A percentile compares a stretch with the other conserved stretches of the same genome.
phyloP scores from a whole-genome alignment of 108 stramenopile species.

The Bacterosira constricta region DNA sequence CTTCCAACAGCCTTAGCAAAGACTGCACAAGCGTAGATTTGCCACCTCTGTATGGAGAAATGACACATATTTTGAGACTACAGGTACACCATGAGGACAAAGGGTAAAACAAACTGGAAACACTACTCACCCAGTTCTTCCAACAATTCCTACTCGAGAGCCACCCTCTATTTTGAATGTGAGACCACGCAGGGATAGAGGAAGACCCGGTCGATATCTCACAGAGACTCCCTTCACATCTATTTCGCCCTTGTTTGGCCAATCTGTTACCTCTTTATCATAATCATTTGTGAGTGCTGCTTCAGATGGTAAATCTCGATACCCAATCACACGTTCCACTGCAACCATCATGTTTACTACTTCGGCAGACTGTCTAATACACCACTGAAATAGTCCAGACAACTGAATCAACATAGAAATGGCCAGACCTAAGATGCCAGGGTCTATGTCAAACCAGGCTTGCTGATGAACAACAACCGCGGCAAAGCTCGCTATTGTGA shows the following conservation, averaged over 20 bases:
- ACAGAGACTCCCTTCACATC: constrained; percentile 62
- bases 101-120: neutral
- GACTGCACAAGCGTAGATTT: constrained; percentile 78
- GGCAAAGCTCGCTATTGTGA: constrained; percentile 71
- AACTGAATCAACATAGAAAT: constrained; percentile 75
- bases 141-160: constrained; percentile 78
- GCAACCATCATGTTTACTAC: constrained; percentile 93
- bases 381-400: constrained; percentile 76
- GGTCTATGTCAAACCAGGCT: constrained; percentile 70
- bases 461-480: constrained; percentile 70
- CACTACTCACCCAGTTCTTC: constrained; percentile 75
- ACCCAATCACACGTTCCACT: constrained; percentile 82
- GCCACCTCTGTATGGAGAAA: constrained; percentile 33
- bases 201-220: constrained; percentile 78
- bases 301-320: constrained; percentile 71
- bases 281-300: constrained; percentile 58
- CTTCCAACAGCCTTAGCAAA: constrained; percentile 83
- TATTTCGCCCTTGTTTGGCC: constrained; percentile 81
- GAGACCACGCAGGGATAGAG: constrained; percentile 71
- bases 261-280: constrained; percentile 57
- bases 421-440: constrained; percentile 79
- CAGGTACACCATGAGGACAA: neutral
- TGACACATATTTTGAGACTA: constrained; percentile 3
- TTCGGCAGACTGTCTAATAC: constrained; percentile 83
- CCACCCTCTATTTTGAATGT: constrained; percentile 72